These are phyloP conservation scores for Cornus florida DNA, from an alignment of 148 eudicot genomes.

Conservation along the genomic window DNA sequence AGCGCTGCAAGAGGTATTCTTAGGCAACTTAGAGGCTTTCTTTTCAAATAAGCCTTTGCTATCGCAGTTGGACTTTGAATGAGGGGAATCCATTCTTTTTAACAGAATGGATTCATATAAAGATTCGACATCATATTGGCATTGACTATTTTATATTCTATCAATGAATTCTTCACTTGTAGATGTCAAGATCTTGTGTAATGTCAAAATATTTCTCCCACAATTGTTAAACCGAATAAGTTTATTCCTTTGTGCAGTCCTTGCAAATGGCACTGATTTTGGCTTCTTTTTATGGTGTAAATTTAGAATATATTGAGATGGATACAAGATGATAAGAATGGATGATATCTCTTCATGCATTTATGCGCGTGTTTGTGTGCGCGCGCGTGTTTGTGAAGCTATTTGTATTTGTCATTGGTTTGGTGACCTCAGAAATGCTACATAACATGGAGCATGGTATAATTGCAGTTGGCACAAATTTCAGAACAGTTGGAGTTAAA, in stretches of 20 bases:
- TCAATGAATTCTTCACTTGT: not conserved
- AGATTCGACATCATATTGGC: not conserved
- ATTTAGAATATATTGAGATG: too few relatives aligned
- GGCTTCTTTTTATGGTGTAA: too few relatives aligned
- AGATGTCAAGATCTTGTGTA: not conserved
- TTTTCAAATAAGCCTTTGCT: conserved; percentile 62
- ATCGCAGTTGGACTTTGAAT: conserved; percentile 31
- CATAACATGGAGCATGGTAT: too few relatives aligned
- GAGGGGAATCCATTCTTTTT: not conserved
- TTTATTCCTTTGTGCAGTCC: not conserved
- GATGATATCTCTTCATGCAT: too few relatives aligned
- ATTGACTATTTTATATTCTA: not conserved
- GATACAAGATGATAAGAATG: too few relatives aligned
- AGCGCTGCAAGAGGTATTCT: conserved; percentile 36
- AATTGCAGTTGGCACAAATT: too few relatives aligned
- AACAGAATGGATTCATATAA: not conserved
- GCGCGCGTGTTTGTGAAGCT: too few relatives aligned
- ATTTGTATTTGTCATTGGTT: too few relatives aligned
- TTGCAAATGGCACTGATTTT: not conserved
- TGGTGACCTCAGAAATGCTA: too few relatives aligned
- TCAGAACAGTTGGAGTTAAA: too few relatives aligned
- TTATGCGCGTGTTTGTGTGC: too few relatives aligned
- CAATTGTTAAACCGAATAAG: not conserved
- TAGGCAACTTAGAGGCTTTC: conserved; percentile 66
- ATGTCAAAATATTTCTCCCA: not conserved